Evolutionary conservation across 164 flowering plant genomes (phyloP).

Genomic region (Annona cherimola): DNA sequence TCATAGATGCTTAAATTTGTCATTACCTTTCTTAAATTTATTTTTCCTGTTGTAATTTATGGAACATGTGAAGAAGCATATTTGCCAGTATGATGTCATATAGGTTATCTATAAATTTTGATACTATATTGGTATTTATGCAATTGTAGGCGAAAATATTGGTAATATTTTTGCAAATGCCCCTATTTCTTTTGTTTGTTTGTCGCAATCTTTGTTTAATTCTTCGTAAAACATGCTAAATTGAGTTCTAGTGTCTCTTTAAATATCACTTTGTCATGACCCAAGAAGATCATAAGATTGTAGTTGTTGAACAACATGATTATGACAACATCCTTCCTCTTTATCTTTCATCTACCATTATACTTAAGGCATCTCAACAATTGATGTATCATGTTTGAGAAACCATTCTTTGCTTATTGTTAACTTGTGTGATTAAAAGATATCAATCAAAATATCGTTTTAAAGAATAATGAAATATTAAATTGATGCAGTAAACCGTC

Average conservation of each 20-base stretch:
- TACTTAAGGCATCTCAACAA: too few species aligned
- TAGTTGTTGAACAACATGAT: neutral
- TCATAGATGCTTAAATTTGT: neutral
- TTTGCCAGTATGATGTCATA: too few species aligned
- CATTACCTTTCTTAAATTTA: neutral
- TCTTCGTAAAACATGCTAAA: neutral
- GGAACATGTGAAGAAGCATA: too few species aligned
- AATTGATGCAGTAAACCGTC: too few species aligned
- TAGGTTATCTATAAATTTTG: too few species aligned
- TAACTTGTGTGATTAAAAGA: neutral
- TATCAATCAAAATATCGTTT: too few species aligned
- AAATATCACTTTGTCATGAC: neutral
- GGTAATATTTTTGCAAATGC: neutral
- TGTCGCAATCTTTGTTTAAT: neutral
- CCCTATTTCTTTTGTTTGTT: neutral
- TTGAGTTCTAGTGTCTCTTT: neutral
- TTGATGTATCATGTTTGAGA: neutral
- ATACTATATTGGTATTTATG: too few species aligned
- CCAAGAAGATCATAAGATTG: neutral
- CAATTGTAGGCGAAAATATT: too few species aligned
- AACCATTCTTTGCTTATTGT: neutral
- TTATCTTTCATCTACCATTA: neutral
- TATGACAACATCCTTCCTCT: neutral
- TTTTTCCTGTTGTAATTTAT: neutral
- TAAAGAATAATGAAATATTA: too few species aligned